Conservation (phyloP, 2,329 filamentous ascomycete genomes). For the Polytolypa hystricis region DNA sequence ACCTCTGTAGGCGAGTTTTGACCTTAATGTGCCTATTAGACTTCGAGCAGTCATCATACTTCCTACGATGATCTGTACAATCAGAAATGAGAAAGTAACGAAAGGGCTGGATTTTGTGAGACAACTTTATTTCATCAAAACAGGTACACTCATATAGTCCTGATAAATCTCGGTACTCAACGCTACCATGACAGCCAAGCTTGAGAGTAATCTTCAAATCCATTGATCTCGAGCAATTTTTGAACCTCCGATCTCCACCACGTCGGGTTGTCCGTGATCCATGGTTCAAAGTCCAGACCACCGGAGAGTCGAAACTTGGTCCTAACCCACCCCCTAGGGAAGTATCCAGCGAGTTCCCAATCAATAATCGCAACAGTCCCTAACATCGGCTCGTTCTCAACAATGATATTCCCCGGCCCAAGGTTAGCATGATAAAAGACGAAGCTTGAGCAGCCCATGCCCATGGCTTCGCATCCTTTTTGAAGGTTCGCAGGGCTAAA, state of each 20-base stretch:
- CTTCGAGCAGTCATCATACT: no score
- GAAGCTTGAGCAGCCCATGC: conserved; percentile 20
- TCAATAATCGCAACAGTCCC: conserved; percentile 20
- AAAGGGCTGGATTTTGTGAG: no score
- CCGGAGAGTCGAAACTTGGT: conserved; percentile 23
- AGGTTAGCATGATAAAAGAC: conserved; percentile 23
- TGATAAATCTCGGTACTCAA: no score
- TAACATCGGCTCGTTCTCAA: conserved; percentile 12
- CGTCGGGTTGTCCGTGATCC: neutral
- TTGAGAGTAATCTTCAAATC: neutral
- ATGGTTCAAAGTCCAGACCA: conserved; percentile 18
- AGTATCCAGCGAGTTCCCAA: conserved; percentile 22
- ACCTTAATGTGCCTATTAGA: no score
- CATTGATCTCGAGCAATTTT: neutral
- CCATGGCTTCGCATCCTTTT: conserved; percentile 9
- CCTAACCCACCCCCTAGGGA: conserved; percentile 23
- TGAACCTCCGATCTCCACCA: neutral
- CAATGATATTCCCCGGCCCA: conserved; percentile 21
- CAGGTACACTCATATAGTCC: no score
- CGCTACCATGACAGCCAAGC: neutral
- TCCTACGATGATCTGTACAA: no score
- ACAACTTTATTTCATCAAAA: no score
- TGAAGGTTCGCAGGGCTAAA: conserved; percentile 4
- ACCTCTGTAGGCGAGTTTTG: no score
- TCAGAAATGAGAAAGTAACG: no score